These are phyloP conservation scores for Backusella circina DNA, from an alignment of 192 early-diverging fungal species.

Conservation along the genomic window DNA sequence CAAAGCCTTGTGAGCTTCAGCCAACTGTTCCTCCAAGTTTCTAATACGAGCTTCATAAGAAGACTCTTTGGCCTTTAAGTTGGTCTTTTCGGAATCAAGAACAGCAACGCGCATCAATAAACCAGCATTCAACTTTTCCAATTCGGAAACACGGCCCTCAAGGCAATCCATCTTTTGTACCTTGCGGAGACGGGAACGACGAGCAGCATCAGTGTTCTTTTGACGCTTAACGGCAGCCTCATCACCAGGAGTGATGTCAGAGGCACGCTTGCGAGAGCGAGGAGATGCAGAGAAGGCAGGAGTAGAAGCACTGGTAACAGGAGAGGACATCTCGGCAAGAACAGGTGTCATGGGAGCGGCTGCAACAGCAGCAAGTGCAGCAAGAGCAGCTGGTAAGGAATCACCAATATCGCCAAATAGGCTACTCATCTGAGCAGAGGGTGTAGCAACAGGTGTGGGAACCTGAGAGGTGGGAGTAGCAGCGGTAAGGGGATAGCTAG, in stretches of 20 bases:
- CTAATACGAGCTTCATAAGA: constrained; percentile 45
- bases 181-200: constrained; percentile 87
- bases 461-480: neutral
- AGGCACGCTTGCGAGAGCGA: constrained; percentile 12
- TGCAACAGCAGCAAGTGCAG: constrained; percentile 7
- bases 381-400: constrained; percentile 10
- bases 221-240: constrained; percentile 55
- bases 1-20: constrained; percentile 49
- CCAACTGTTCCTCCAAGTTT: constrained; percentile 45
- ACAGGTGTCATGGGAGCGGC: neutral
- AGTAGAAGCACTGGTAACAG: neutral
- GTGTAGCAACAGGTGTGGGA: neutral
- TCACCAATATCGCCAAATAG: constrained; percentile 13
- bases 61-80: constrained; percentile 40
- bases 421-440: neutral
- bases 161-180: constrained; percentile 78
- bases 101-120: constrained; percentile 45
- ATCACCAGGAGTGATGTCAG: constrained; percentile 24
- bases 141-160: constrained; percentile 72
- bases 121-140: constrained; percentile 73
- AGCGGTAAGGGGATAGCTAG: neutral
- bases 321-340: constrained; percentile 3
- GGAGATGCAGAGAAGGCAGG: constrained; percentile 10
- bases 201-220: constrained; percentile 93
- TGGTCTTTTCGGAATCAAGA: constrained; percentile 48